A percentile compares a stretch with the other conserved stretches of the same genome.
Conservation (phyloP, 208 protist genomes). For the Polymyxa betae region DNA sequence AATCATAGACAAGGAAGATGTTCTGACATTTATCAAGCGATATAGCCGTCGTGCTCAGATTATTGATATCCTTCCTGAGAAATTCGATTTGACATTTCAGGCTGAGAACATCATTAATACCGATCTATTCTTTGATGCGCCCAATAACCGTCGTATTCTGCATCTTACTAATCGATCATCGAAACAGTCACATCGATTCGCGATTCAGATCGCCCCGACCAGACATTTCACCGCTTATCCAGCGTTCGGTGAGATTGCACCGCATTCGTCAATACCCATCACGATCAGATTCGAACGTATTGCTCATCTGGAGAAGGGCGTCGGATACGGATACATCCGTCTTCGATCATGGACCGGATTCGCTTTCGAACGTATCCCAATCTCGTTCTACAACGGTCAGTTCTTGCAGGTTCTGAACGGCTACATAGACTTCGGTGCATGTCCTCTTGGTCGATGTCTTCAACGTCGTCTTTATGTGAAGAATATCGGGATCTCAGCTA, state of each 20-base stretch:
- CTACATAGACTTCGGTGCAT: slow-evolving; percentile 6
- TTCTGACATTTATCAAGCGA: slow-evolving; percentile 18
- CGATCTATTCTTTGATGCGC: slow-evolving; percentile 17
- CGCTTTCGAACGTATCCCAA: slow-evolving; percentile 12
- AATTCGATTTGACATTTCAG: slow-evolving; percentile 55
- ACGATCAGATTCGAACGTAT: slow-evolving; percentile 11
- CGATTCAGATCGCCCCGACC: slow-evolving; percentile 33
- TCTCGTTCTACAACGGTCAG: slow-evolving; percentile 40
- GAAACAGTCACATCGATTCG: slow-evolving; percentile 35
- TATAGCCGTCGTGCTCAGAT: slow-evolving; percentile 38
- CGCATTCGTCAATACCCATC: slow-evolving; percentile 36
- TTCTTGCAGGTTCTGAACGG: slow-evolving; percentile 35
- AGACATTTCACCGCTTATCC: neutral
- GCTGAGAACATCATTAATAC: neutral
- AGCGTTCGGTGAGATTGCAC: slow-evolving; percentile 43
- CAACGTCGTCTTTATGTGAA: neutral
- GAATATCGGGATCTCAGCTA: slow-evolving; percentile 24
- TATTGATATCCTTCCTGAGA: slow-evolving; percentile 38
- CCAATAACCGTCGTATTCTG: neutral
- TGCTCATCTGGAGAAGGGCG: neutral
- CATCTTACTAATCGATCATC: slow-evolving; percentile 33
- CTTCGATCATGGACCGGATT: slow-evolving; percentile 46
- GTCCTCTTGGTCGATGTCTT: neutral
- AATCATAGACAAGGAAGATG: neutral
- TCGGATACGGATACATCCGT: neutral